Evolutionary conservation across 768 basidiomycete genomes (phyloP), one percentile per base, ranked within the genome.

Genomic region (Podaxis pistillaris): DNA sequence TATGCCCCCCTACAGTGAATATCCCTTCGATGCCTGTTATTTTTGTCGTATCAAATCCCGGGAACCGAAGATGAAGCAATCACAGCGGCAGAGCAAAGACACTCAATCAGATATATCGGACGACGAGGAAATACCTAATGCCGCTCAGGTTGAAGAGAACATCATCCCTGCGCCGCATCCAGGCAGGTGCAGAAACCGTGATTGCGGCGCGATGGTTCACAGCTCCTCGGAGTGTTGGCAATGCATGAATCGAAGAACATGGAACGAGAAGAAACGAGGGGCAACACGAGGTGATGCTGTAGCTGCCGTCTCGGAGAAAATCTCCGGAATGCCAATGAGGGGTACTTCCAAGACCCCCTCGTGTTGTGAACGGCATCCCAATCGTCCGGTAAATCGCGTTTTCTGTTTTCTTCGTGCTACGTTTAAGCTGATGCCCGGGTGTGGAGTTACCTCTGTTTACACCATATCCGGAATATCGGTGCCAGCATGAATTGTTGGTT

Each of bases 401-500:
- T 19, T 49, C 28, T 40, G 50, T 26, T 37, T 22, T 53, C 9
- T 52, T 33, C 6, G 9, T 19, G 40, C 36, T 15, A 26, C 9
- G 19, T 17, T 12, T 4, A 56, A 36, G n/a, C 47, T 59, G 19
- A 59, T 12, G 37, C 15, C 12, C 3, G 17, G 28, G n/a, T 44
- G 9, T 51, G 57, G 33, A 74, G 72, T 62, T 68, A 28, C 60
- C 61, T 56, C 68, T 68, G 19, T 63, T 69, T 4, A 63, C 73
- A 17, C 72, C 73, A 0, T 81, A 78, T 58, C 71, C 76, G 2
- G 69, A 76, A 53, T 81, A 74, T 63, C 70, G 74, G 57, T 73
- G 68, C 52, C 67, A 72, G 50, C 65, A 72, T 1, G 70, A 72
- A 11, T 67, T 76, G 5, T 63, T 76, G 12, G 49, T 54, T 4